phyloP scores from a whole-genome alignment of 1,139 yeast species.

The Zygosaccharomyces pseudobailii region DNA sequence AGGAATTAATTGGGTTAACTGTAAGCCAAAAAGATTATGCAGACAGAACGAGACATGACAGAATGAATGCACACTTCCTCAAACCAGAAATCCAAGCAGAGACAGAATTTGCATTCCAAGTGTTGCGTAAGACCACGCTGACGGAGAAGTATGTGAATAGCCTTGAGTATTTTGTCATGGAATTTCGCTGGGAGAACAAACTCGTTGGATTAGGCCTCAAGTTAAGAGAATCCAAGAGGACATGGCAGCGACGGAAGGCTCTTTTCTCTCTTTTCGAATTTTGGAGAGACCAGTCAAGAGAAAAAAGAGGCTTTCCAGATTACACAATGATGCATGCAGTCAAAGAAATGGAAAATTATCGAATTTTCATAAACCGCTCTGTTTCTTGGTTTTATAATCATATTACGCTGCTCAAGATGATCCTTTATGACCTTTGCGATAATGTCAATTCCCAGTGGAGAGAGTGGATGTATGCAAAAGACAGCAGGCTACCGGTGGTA shows the following conservation, averaged over 20 bases:
- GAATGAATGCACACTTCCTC: slow-evolving; percentile 29
- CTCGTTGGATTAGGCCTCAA: slow-evolving; percentile 32
- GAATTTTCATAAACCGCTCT: slow-evolving; percentile 33
- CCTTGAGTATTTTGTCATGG: slow-evolving; percentile 34
- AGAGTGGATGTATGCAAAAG: slow-evolving; percentile 34
- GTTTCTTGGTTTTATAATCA: slow-evolving; percentile 36
- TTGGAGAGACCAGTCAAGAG: slow-evolving; percentile 35
- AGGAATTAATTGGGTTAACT: slow-evolving; percentile 24
- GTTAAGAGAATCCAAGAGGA: slow-evolving; percentile 33
- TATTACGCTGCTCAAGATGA: slow-evolving; percentile 33
- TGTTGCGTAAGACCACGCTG: slow-evolving; percentile 27
- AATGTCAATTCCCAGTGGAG: slow-evolving; percentile 32
- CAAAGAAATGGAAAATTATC: slow-evolving; percentile 34
- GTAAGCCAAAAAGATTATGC: slow-evolving; percentile 19
- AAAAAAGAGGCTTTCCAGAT: slow-evolving; percentile 27
- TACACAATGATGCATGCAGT: slow-evolving; percentile 34
- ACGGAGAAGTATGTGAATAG: slow-evolving; percentile 34
- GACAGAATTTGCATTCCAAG: slow-evolving; percentile 25
- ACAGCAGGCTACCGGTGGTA: slow-evolving; percentile 21
- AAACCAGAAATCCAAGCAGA: slow-evolving; percentile 28
- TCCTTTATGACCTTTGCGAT: slow-evolving; percentile 33
- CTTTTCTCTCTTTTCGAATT: slow-evolving; percentile 33
- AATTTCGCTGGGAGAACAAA: slow-evolving; percentile 35
- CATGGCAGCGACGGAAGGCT: slow-evolving; percentile 36
- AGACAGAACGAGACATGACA: slow-evolving; percentile 23